These are phyloP conservation scores for Clonostachys chloroleuca DNA, from an alignment of 2,329 filamentous ascomycete genomes.

Conservation along the genomic window DNA sequence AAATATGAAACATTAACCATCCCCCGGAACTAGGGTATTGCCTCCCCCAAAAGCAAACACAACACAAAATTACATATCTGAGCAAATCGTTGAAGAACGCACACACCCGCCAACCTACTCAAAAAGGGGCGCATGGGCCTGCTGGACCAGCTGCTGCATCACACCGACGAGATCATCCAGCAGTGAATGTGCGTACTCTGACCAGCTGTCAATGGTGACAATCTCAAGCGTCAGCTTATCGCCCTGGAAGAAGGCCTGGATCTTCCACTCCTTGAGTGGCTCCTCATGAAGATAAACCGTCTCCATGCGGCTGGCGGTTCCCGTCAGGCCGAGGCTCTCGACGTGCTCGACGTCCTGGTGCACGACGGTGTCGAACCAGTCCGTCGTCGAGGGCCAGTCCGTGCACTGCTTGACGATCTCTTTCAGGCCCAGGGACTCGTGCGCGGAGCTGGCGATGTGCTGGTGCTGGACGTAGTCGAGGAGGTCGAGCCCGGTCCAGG, in stretches of 20 bases:
- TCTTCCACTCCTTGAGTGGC: constrained; percentile 52
- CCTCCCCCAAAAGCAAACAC: no score
- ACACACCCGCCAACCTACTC: background rate
- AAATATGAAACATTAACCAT: no score
- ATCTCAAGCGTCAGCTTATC: constrained; percentile 51
- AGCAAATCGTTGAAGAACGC: no score
- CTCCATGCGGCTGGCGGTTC: constrained; percentile 40
- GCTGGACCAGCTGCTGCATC: constrained; percentile 30
- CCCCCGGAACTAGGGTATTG: no score
- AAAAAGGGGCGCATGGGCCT: constrained; percentile 17
- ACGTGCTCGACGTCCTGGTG: constrained; percentile 59
- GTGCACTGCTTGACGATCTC: constrained; percentile 47
- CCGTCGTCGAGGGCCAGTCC: constrained; percentile 29
- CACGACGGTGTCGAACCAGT: constrained; percentile 51
- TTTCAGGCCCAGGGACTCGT: constrained; percentile 48
- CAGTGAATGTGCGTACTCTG: constrained; percentile 41
- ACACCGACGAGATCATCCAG: constrained; percentile 42
- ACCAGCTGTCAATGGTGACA: constrained; percentile 55
- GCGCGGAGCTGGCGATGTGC: constrained; percentile 49
- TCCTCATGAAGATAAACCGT: constrained; percentile 56
- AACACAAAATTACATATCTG: no score
- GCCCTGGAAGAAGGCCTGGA: constrained; percentile 53
- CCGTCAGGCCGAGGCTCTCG: constrained; percentile 42
- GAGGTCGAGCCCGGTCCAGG: constrained; percentile 47
- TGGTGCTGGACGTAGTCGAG: constrained; percentile 51